phyloP scores from a whole-genome alignment of 129 eudicot genomes.

The Calendula officinalis region DNA sequence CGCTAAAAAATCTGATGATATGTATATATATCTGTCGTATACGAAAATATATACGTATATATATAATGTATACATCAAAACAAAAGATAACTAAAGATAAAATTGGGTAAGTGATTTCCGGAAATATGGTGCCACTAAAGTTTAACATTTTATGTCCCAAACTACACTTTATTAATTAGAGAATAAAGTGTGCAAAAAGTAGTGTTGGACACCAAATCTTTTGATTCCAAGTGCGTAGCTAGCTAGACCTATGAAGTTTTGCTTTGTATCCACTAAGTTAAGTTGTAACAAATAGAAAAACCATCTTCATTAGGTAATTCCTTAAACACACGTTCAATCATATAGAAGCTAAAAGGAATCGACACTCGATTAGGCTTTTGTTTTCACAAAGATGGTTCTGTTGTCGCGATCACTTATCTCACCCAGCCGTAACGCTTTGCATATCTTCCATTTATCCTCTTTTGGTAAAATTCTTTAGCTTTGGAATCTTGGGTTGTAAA shows the following conservation, averaged over 20 bases:
- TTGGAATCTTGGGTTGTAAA: conserved; percentile 27
- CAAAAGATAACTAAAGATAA: conserved; percentile 1
- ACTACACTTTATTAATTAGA: conserved; percentile 26
- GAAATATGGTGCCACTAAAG: conserved; percentile 24
- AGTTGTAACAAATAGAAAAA: conserved; percentile 31
- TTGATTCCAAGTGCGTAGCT: conserved; percentile 27
- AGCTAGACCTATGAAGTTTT: conserved; percentile 22
- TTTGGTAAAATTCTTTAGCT: conserved; percentile 21
- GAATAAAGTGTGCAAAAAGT: conserved; percentile 35
- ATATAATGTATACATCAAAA: neutral
- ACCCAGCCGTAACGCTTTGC: conserved; percentile 10
- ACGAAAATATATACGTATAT: neutral
- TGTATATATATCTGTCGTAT: neutral
- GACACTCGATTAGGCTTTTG: conserved; percentile 28
- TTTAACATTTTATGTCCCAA: conserved; percentile 31
- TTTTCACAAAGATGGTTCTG: conserved; percentile 29
- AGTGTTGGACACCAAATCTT: conserved; percentile 26
- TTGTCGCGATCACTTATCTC: conserved; percentile 27
- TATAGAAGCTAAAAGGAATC: conserved; percentile 25
- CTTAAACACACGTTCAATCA: conserved; percentile 22
- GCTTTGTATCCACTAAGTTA: conserved; percentile 27
- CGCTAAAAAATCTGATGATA: neutral
- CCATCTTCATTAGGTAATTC: conserved; percentile 30
- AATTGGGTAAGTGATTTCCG: conserved; percentile 21
- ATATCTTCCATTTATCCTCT: conserved; percentile 32